Base-by-base conservation (phyloP, 2,329 filamentous ascomycete genomes). In the Elsinoe fawcettii region DNA sequence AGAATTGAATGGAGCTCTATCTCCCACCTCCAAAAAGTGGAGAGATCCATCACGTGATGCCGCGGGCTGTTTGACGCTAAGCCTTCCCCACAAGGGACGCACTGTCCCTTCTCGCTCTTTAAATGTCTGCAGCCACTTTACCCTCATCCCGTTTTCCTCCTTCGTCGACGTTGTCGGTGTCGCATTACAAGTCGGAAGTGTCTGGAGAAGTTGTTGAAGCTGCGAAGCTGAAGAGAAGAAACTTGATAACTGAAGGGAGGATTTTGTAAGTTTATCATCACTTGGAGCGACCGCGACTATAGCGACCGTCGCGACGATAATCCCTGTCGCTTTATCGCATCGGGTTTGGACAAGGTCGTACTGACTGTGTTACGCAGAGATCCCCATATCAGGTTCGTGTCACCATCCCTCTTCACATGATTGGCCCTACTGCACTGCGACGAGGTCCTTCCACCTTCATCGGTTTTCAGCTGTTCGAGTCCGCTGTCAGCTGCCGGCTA, bases 141-240 rank as follows among this genome's bases (percentile, higher is more conserved):
- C 30, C 49, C 34, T 25, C 30, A n/a, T 9, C 25, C 32, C 12
- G 32, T 16, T 53, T 25, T 12, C 23, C 16, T 25, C n/a, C 44
- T 22, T 32, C 25, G 44, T 27, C 23, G 49, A 53, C 49, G 49
- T 53, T 22, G 49, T 53, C 49, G 49, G 49, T 53, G 49, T 53
- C 49, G 49, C 49, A 53, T 39, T 22, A 22, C 49, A 53, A 37
- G 32, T 53, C 49, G 49, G 49, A 37, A 53, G 49, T 23, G 41
- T 14, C 22, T 14, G 49, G 20, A 25, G 30, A 34, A 53, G 49
- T 53, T 53, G 49, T 37, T 16, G 34, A 25, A 53, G 49, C 30
- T 23, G 49, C 18, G 18, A 53, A 23, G 32, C 20, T 16, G 49
- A 32, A 37, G 20, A 11, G 11, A 37, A 22, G 12, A 12, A 53